Conservation (phyloP, 2,329 filamentous ascomycete species). For the Lecanosticta acicola region DNA sequence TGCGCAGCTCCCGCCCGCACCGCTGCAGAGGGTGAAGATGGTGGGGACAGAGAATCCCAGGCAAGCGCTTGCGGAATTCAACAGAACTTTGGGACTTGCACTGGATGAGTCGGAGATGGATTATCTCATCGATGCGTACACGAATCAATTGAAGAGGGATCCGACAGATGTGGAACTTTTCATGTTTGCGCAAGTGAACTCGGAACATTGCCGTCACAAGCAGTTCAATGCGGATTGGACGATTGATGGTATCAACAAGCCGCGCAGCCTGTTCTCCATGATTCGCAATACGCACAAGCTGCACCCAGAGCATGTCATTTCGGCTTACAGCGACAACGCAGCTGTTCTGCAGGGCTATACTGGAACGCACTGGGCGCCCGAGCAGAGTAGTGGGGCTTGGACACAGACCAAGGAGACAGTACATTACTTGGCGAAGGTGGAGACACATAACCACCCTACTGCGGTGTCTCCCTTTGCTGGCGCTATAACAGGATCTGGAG, state of each 20-base stretch:
- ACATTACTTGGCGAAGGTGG: constrained; percentile 87
- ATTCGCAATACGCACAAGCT: constrained; percentile 88
- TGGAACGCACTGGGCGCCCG: constrained; percentile 79
- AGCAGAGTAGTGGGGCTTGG: constrained; percentile 82
- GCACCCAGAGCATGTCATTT: constrained; percentile 74
- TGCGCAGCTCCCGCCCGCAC: constrained; percentile 57
- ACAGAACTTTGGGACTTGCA: constrained; percentile 75
- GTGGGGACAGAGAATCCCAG: constrained; percentile 52
- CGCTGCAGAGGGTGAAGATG: constrained; percentile 71
- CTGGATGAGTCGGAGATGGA: constrained; percentile 86
- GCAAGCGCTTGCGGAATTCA: constrained; percentile 72
- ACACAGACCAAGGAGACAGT: constrained; percentile 77
- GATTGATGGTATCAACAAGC: constrained; percentile 78
- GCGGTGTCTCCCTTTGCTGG: constrained; percentile 91
- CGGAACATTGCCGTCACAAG: constrained; percentile 84
- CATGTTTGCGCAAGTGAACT: constrained; percentile 99
- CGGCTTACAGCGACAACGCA: constrained; percentile 95
- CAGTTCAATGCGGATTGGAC: constrained; percentile 97
- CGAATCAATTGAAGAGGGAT: constrained; percentile 55
- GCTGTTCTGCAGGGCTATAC: constrained; percentile 75
- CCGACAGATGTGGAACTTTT: constrained; percentile 93
- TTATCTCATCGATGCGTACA: constrained; percentile 83
- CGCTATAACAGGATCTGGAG: constrained; percentile 89
- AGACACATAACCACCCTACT: constrained; percentile 96
- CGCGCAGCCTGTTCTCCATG: constrained; percentile 85